phyloP scores from a whole-genome alignment of 176 grass and related monocot genomes.

The Melocanna baccifera region DNA sequence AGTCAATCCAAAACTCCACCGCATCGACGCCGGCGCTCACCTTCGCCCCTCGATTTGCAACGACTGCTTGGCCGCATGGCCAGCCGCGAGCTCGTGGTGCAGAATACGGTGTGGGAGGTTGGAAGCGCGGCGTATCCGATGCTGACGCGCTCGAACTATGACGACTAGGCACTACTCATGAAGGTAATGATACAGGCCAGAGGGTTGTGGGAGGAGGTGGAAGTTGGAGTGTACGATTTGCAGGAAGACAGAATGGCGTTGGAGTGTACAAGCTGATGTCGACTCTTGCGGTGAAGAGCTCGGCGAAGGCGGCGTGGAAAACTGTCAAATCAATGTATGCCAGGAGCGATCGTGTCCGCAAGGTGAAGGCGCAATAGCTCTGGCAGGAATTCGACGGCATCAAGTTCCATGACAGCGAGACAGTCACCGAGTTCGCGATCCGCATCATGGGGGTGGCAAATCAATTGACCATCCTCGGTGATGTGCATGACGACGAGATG shows the following conservation, averaged over 20 bases:
- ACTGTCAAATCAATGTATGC: neutral
- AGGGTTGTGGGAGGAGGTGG: neutral
- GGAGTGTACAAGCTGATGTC: neutral
- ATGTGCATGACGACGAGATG: no score
- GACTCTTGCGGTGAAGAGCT: neutral
- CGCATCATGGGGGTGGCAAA: no score
- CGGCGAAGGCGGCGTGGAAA: neutral
- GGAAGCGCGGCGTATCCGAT: neutral
- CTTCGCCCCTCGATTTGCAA: no score
- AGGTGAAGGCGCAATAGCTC: neutral
- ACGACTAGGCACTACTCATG: neutral
- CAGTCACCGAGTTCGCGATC: neutral
- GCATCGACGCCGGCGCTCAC: no score
- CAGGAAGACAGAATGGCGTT: neutral
- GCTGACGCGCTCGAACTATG: neutral
- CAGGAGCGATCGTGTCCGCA: neutral
- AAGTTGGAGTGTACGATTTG: no score
- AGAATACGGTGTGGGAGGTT: neutral
- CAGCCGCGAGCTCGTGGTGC: neutral
- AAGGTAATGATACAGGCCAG: neutral
- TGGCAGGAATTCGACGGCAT: neutral
- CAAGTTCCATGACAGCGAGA: neutral
- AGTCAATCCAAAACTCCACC: no score
- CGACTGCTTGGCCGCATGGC: neutral
- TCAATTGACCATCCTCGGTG: no score